Evolutionary conservation across 78 protist genomes (phyloP), one percentile per base, ranked within the genome.

Genomic region (Protostelium mycophagum): DNA sequence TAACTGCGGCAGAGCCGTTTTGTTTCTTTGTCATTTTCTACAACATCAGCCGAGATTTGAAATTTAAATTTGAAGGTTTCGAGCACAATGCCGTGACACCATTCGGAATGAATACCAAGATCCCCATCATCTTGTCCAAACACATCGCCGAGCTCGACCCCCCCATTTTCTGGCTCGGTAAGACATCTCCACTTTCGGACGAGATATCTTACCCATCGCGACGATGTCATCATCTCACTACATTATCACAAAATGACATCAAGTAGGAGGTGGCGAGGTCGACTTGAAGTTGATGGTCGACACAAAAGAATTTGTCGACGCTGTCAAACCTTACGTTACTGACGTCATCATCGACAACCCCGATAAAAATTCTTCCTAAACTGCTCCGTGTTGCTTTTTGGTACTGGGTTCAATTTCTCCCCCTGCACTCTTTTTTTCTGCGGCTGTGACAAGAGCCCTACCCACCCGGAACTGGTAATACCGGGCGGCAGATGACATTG

Each of bases 1-100:
- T n/a, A n/a, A n/a, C n/a, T n/a, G n/a, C n/a, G n/a, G n/a, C n/a
- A n/a, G n/a, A n/a, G n/a, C n/a, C n/a, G n/a, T n/a, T n/a, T n/a
- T n/a, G n/a, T n/a, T n/a, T n/a, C n/a, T n/a, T n/a, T n/a, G n/a
- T n/a, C n/a, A n/a, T n/a, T n/a, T n/a, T n/a, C n/a, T n/a, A n/a
- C n/a, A n/a, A n/a, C n/a, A n/a, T n/a, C n/a, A n/a, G n/a, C n/a
- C n/a, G n/a, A n/a, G n/a, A n/a, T n/a, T n/a, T n/a, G 73, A 51
- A 16, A 51, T 51, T 5, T 25, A 51, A 16, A 25, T 5, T 25
- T 51, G 73, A 25, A 51, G 73, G 73, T 5, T 51, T 25, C 16
- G 5, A 5, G 63, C 89, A 88, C 84, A 91, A 91, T 51, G 94
- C 94, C n/a, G 94, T 91, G n/a, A 86, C 90, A 83, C 94, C 94